Evolutionary conservation across 345 rosid species (phyloP).

Genomic region (Eutrema japonicum): DNA sequence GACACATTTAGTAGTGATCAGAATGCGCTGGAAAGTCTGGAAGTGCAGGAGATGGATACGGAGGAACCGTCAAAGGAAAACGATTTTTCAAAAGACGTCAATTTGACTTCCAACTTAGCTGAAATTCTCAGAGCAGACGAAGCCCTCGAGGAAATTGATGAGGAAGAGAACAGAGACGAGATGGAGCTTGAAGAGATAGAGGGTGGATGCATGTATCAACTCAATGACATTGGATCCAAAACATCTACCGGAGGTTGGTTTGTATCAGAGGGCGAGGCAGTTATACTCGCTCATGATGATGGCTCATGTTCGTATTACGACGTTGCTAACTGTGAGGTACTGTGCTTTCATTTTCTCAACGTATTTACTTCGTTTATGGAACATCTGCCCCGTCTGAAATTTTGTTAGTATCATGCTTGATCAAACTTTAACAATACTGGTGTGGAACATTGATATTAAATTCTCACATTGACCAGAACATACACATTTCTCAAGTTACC

Average conservation of each 20-base stretch:
- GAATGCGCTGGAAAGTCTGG: slow-evolving; percentile 45
- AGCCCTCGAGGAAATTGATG: slow-evolving; percentile 79
- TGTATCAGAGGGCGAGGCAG: slow-evolving; percentile 96
- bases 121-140: slow-evolving; percentile 72
- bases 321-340: slow-evolving; percentile 85
- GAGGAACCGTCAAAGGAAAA: slow-evolving; percentile 51
- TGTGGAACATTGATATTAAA: background rate
- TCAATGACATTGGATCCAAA: slow-evolving; percentile 69
- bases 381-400: slow-evolving; percentile 1
- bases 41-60: slow-evolving; percentile 64
- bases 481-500: background rate
- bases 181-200: slow-evolving; percentile 62
- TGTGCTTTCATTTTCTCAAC: background rate
- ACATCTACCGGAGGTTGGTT: slow-evolving; percentile 94
- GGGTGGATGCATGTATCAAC: slow-evolving; percentile 52
- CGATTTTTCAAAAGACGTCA: slow-evolving; percentile 42
- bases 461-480: background rate
- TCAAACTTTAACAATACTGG: slow-evolving; percentile 1
- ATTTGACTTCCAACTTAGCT: slow-evolving; percentile 48
- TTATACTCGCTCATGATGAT: slow-evolving; percentile 86
- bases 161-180: slow-evolving; percentile 61
- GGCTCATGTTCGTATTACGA: slow-evolving; percentile 93
- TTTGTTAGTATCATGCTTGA: background rate
- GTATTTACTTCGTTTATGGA: background rate
- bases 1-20: slow-evolving; percentile 33